These are phyloP conservation scores for Barbatosphaeria neglecta DNA, from an alignment of 495 filamentous ascomycete genomes.

Conservation along the genomic window DNA sequence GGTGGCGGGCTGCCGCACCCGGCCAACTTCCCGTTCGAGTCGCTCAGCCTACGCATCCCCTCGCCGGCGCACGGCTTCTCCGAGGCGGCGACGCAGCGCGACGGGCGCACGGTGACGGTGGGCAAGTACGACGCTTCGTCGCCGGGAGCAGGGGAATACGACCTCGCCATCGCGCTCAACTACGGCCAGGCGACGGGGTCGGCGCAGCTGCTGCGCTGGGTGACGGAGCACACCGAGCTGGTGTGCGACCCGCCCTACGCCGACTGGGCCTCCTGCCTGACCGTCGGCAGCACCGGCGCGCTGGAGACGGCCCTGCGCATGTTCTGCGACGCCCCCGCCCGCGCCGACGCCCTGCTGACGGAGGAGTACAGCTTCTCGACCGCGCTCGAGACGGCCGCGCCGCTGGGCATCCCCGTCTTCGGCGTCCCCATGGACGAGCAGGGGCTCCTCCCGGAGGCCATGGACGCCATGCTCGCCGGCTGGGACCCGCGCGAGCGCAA, in stretches of 20 bases:
- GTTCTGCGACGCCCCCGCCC: constrained; percentile 53
- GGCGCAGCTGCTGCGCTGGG: constrained; percentile 74
- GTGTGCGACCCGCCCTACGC: constrained; percentile 63
- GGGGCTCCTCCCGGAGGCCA: constrained; percentile 53
- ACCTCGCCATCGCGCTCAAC: constrained; percentile 76
- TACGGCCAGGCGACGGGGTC: constrained; percentile 80
- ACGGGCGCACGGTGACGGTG: constrained; percentile 44
- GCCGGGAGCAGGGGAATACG: constrained; percentile 24
- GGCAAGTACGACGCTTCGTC: constrained; percentile 73
- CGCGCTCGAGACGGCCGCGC: constrained; percentile 68
- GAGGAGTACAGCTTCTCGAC: constrained; percentile 83
- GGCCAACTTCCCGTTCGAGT: constrained; percentile 67
- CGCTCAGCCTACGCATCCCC: constrained; percentile 23
- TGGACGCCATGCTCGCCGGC: constrained; percentile 53
- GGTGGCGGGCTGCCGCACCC: constrained; percentile 84
- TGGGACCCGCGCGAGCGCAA: constrained; percentile 50
- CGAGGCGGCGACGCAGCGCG: constrained; percentile 44
- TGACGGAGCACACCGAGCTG: constrained; percentile 88
- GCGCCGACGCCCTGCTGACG: constrained; percentile 61
- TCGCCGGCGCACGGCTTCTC: constrained; percentile 49
- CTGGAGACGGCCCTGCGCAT: constrained; percentile 70
- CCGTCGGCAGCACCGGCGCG: constrained; percentile 64
- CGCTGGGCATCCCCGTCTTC: constrained; percentile 61
- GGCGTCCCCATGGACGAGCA: constrained; percentile 69
- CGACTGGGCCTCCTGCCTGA: constrained; percentile 72